Base-by-base conservation (phyloP, 1,139 yeast genomes). In the Sugiyamaella japonica region DNA sequence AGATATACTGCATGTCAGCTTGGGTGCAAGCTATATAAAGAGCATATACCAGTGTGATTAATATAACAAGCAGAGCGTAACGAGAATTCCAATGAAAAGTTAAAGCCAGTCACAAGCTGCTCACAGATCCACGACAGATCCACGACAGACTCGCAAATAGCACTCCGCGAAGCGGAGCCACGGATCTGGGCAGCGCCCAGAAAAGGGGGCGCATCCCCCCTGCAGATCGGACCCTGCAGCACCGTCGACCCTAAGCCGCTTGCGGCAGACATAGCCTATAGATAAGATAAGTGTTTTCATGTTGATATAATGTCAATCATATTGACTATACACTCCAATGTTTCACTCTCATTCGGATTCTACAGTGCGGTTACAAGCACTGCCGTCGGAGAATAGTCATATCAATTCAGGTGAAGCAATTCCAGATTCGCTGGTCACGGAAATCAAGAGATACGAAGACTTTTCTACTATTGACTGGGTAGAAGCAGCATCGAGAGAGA, bases 381-480 rank as follows among this genome's bases (percentile, higher is more conserved):
- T 44, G 15, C 29, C 39, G 12, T 4, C 38, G 1, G 39, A 29
- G 4, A 10, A 17, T n/a, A 16, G 31, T 20, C 13, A 15, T 3
- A 8, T 39, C 3, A 45, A 45, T 36, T 40, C 44, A 13, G 17
- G 29, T 7, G 48, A 32, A 12, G 25, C 49, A 8, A 42, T 56
- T 7, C 55, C 59, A n/a, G 61, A 59, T 31, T 54, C 56, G 4
- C 59, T 61, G 43, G 61, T 66, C 28, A 59, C 60, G 17, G 71
- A 69, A 54, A 67, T 67, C 49, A 60, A 63, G 36, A 56, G 73
- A 42, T 70, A 70, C 53, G 70, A 70, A 25, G 73, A 70, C 56
- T 70, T 70, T 56, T 59, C 68, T 5, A 70, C 73, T 13, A 67
- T 69, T 40, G 98, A 93, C 70, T 89, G 97, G 96, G 82, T 89